Evolutionary conservation across 257 asterid species (phyloP).

Genomic region (Solanum pimpinellifolium): DNA sequence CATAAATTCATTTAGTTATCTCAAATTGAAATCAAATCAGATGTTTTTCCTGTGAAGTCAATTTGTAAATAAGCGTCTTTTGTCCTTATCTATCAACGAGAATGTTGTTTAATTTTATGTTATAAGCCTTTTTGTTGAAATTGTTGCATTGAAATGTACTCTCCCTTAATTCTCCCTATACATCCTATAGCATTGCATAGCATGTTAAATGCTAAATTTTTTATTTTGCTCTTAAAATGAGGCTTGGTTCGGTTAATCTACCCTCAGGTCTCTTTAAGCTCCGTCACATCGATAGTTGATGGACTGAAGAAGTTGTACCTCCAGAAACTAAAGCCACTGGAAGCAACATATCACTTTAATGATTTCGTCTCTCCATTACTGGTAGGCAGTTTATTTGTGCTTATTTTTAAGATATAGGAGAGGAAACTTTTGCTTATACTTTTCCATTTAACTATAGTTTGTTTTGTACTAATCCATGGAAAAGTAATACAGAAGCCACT

Average conservation of each 20-base stretch:
- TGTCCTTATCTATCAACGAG: not conserved
- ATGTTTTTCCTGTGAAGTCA: not conserved
- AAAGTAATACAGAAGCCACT: not conserved
- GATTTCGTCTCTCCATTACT: conserved; percentile 86
- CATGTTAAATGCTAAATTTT: not conserved
- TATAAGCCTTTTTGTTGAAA: not conserved
- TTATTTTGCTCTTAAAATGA: not conserved
- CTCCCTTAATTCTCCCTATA: not conserved
- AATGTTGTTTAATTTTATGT: not conserved
- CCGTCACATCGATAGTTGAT: conserved; percentile 89
- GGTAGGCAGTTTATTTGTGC: conserved; percentile 26
- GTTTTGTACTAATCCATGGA: not conserved
- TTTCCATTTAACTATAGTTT: not conserved
- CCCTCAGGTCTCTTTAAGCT: conserved; percentile 52
- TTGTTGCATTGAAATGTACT: not conserved
- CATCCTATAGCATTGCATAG: not conserved
- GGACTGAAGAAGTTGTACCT: conserved; percentile 87
- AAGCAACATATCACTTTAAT: conserved; percentile 63
- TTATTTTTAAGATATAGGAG: not conserved
- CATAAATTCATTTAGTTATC: not conserved
- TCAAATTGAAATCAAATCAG: not conserved
- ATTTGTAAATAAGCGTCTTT: not conserved
- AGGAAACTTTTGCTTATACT: not conserved
- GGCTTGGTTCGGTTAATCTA: not conserved
- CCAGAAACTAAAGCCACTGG: conserved; percentile 87